These are phyloP conservation scores for Colletotrichum ledebouriae DNA, from an alignment of 2,329 filamentous ascomycete species.

Conservation along the genomic window DNA sequence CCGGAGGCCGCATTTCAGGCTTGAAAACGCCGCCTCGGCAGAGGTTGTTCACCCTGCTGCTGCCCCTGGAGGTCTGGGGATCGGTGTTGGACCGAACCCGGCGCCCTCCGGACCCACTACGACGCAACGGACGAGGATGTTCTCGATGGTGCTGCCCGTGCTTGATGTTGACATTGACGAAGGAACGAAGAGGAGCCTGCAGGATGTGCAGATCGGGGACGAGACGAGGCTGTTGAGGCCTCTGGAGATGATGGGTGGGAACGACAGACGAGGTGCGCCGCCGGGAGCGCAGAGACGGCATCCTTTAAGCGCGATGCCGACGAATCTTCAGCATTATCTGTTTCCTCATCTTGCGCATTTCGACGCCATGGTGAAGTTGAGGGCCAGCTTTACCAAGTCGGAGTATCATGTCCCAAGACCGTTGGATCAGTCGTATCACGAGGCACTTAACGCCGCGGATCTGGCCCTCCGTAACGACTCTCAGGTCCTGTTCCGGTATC, in stretches of 20 bases:
- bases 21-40: constrained; percentile 4
- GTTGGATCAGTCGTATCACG: constrained; percentile 43
- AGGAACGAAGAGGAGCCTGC: constrained; percentile 33
- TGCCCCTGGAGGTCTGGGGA: background rate
- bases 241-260: constrained; percentile 7
- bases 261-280: background rate
- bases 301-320: constrained; percentile 41
- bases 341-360: constrained; percentile 43
- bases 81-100: background rate
- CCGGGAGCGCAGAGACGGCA: constrained; percentile 10
- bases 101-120: background rate
- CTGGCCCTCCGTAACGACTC: constrained; percentile 36
- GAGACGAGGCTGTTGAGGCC: constrained; percentile 23
- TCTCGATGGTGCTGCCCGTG: constrained; percentile 42
- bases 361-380: constrained; percentile 41
- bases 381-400: constrained; percentile 41
- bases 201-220: constrained; percentile 37
- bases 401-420: constrained; percentile 42
- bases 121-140: constrained; percentile 27
- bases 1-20: constrained; percentile 41
- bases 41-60: background rate
- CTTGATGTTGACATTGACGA: constrained; percentile 44
- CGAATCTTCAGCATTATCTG: constrained; percentile 41
- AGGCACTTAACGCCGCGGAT: constrained; percentile 37
- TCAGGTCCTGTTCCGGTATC: constrained; percentile 41